These are phyloP conservation scores for Fraxinus ornus DNA, from an alignment of 305 asterid genomes.

Conservation along the genomic window DNA sequence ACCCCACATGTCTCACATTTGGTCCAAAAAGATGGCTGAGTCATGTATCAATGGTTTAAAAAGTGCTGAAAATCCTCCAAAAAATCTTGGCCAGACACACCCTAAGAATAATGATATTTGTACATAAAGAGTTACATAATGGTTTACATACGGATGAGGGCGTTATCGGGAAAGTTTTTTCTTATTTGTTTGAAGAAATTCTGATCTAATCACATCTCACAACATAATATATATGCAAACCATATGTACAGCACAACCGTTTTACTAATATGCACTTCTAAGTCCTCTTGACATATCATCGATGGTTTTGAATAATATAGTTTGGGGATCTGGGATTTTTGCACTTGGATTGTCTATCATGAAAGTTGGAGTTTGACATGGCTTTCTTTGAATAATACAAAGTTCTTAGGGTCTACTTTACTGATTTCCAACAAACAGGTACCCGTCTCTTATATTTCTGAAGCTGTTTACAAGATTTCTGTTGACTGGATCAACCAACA, in stretches of 20 bases:
- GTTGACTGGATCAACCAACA: slow-evolving; percentile 78
- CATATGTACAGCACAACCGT: not conserved
- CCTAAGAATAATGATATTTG: too few species aligned
- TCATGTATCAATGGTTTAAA: too few species aligned
- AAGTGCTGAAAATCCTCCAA: too few species aligned
- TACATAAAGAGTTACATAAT: too few species aligned
- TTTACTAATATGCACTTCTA: not conserved
- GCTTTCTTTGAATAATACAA: not conserved
- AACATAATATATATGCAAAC: not conserved
- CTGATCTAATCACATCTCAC: not conserved
- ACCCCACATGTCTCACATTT: too few species aligned
- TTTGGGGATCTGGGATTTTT: not conserved
- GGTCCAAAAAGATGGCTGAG: too few species aligned
- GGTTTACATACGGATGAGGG: too few species aligned
- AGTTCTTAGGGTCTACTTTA: not conserved
- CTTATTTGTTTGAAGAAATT: not conserved
- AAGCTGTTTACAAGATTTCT: slow-evolving; percentile 66
- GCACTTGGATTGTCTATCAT: not conserved
- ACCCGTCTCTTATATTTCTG: slow-evolving; percentile 66
- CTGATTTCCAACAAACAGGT: slow-evolving; percentile 42
- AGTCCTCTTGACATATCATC: not conserved
- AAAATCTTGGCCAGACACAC: too few species aligned
- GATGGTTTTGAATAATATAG: not conserved
- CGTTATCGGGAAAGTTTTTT: too few species aligned
- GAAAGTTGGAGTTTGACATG: not conserved